Evolutionary conservation across 371 early-diverging fungal species (phyloP), one percentile per base, ranked within the genome.

Genomic region (Lichtheimia hyalospora): DNA sequence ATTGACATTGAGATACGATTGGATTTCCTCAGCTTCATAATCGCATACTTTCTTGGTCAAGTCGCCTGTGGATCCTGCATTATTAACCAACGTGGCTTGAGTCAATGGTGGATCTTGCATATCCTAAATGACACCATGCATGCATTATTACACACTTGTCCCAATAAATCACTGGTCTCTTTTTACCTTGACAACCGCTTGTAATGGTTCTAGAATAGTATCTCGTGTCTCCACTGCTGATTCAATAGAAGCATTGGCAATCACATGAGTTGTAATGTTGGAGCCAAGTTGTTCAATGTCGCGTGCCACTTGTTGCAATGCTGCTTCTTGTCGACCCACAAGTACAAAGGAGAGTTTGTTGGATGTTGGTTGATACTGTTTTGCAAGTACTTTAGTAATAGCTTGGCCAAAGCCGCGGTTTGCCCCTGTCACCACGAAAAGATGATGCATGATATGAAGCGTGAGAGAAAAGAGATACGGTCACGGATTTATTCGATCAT

Each of bases 11-110:
- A 77, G 60, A 68, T 87, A 88, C n/a, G 53, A 41, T 46, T 81
- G 63, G 16, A 87, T 71, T 43, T 84, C 84, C 44, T 74, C 67
- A 54, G 79, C 61, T 12, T 69, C 59, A 60, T 84, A 76, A 40
- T 86, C 81, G 28, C 69, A 69, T n/a, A 86, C 85, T 5, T 72
- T 79, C 58, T 77, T 89, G 56, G 77, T 76, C 50, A 95, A 75
- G 55, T 88, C 85, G 18, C 95, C 91, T 15, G 90, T 74, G 3
- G 90, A 82, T 13, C 95, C 96, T 4, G 95, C 94, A 66, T 92
- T 92, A 69, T 93, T 88, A 69, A 95, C 69, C 52, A 96, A 81
- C 8, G 74, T 68, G 0, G 80, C 82, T 28, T 68, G 76, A 23
- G 80, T 75, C 46, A 84, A 61, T 1, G 54, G 44, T 7, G 52